Evolutionary conservation across 108 stramenopile species (phyloP).

Genomic region (Discostella stelligeroides): DNA sequence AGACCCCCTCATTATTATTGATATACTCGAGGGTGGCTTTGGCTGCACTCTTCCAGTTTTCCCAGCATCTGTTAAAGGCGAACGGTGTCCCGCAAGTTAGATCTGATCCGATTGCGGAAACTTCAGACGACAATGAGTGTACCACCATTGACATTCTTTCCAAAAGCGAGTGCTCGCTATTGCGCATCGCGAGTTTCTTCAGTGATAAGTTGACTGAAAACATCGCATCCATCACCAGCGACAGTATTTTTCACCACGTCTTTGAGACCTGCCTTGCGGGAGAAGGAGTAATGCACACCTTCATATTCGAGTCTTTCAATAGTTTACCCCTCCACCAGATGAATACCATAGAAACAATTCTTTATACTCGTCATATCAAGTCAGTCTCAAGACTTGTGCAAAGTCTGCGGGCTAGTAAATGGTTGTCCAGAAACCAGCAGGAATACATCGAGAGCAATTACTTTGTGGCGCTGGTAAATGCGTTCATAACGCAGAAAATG

Average conservation of each 20-base stretch:
- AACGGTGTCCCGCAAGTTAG: neutral
- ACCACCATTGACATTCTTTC: constrained; percentile 5
- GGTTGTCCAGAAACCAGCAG: neutral
- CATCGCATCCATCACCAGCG: constrained; percentile 1
- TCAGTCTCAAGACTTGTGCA: constrained; percentile 35
- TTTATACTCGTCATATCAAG: constrained; percentile 15
- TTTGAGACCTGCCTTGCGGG: neutral
- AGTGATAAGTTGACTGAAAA: constrained; percentile 38
- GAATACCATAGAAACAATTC: neutral
- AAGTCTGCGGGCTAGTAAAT: constrained; percentile 11
- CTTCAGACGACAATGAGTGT: constrained; percentile 2
- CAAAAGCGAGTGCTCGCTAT: constrained; percentile 7
- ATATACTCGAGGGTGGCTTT: constrained; percentile 27
- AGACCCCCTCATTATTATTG: constrained; percentile 20
- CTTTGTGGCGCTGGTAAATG: constrained; percentile 37
- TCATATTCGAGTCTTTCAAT: constrained; percentile 12
- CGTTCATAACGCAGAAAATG: constrained; percentile 16
- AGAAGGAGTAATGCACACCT: constrained; percentile 1
- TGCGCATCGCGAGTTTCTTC: constrained; percentile 35
- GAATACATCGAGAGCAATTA: constrained; percentile 24
- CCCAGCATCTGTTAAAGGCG: constrained; percentile 12
- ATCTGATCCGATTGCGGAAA: neutral
- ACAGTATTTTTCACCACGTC: neutral
- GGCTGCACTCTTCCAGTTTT: constrained; percentile 24
- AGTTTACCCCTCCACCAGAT: neutral